Conservation (phyloP, 352 stramenopile species). For the Globisporangium nagaii region DNA sequence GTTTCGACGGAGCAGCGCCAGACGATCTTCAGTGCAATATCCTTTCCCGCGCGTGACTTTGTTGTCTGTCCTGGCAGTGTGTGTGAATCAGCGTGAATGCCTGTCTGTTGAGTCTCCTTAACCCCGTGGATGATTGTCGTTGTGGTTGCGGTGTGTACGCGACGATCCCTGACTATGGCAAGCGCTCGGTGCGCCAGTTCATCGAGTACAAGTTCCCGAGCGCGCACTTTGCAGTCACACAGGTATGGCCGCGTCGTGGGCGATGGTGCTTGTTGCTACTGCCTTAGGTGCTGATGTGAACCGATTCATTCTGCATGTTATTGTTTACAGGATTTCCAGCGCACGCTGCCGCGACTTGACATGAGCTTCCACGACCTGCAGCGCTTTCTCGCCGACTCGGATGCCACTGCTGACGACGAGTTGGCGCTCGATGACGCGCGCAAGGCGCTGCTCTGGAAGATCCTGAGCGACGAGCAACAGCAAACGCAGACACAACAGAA, state of each 20-base stretch:
- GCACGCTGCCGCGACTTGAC: slow-evolving; percentile 48
- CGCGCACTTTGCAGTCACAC: slow-evolving; percentile 52
- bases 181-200: slow-evolving; percentile 57
- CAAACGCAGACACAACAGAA: slow-evolving; percentile 13
- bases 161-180: slow-evolving; percentile 79
- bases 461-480: slow-evolving; percentile 23
- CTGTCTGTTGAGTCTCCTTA: slow-evolving; percentile 14
- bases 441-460: slow-evolving; percentile 40
- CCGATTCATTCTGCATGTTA: neutral
- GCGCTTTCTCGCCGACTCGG: slow-evolving; percentile 16
- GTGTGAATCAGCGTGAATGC: neutral
- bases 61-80: neutral
- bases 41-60: slow-evolving; percentile 20
- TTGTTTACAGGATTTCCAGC: slow-evolving; percentile 58
- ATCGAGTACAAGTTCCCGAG: slow-evolving; percentile 76
- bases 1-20: slow-evolving; percentile 31
- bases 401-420: slow-evolving; percentile 11
- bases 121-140: slow-evolving; percentile 1
- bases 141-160: slow-evolving; percentile 31
- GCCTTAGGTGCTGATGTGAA: neutral
- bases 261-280: neutral
- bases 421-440: slow-evolving; percentile 18
- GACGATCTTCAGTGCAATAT: slow-evolving; percentile 81
- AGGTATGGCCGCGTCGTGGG: slow-evolving; percentile 29
- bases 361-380: slow-evolving; percentile 36